Base-by-base conservation (phyloP, 2,329 filamentous ascomycete species). In the Botrytis paeoniae region DNA sequence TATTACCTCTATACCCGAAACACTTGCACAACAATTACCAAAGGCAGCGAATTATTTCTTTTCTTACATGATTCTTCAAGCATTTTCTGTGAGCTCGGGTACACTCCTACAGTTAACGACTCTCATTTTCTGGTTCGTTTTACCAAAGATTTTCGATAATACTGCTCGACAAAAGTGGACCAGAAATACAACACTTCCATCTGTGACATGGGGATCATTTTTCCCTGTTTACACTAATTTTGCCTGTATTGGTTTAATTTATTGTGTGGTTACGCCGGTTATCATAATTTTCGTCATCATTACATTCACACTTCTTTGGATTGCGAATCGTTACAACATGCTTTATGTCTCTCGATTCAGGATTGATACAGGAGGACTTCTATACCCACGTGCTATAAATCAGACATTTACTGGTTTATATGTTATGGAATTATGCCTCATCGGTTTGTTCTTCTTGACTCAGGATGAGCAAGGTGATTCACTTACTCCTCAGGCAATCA, bases 181-280 rank as follows among this genome's bases (percentile, higher is more conserved):
- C 9, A 89, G 96, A 70, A 95, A 97, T 79, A 95, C 93, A 14
- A 89, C 86, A 25, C 85, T 98, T 48, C 89, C 89, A 45, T 88
- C 89, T 68, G 90, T 98, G 75, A 89, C 90, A 71, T 99, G 97
- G 96, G 96, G 96, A 14, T 91, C 91, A 0, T 95, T 97, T 84
- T 99, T 98, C 82, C 96, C 96, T 0, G 91, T 97, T 0, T 99
- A 98, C 82, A 98, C 96, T 72, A 98, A 97, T 80, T 93, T 99
- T 78, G 96, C 95, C 61, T 97, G 93, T 76, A 98, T 99, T 77
- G 94, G 89, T 1, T 82, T 97, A 60, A 91, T 98, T 57, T 99
- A 98, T 82, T 93, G 90, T 57, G 88, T 98, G 73, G 91, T 98
- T 60, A 91, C 96, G 0, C 96, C 96, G 0, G 85, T 99, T 20